phyloP scores from a whole-genome alignment of 2,329 filamentous ascomycete genomes.

The Exophiala phaeomuriformis region DNA sequence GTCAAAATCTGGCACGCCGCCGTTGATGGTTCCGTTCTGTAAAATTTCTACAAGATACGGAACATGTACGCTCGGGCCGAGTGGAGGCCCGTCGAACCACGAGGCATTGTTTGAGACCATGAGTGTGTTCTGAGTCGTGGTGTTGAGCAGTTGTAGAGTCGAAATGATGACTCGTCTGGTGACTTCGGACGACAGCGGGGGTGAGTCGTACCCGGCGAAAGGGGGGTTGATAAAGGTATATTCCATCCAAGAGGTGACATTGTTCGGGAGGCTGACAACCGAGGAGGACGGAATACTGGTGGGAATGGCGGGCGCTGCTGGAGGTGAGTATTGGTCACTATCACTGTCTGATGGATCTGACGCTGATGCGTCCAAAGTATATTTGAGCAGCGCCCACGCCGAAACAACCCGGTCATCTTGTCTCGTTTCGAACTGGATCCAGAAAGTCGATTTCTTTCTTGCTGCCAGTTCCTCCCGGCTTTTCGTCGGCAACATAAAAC shows the following conservation, averaged over 20 bases:
- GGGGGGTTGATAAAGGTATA: conserved; percentile 23
- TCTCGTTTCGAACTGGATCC: conserved; percentile 34
- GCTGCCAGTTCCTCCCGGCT: conserved; percentile 25
- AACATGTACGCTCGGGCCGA: conserved; percentile 18
- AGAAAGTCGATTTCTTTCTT: conserved; percentile 42
- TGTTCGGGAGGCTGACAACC: conserved; percentile 24
- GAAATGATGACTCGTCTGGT: conserved; percentile 46
- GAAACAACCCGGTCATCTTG: conserved; percentile 24
- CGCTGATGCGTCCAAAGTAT: conserved; percentile 7
- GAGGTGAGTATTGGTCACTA: neutral
- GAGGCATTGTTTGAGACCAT: conserved; percentile 24
- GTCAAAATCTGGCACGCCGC: conserved; percentile 34
- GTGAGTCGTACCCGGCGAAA: neutral
- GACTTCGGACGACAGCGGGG: conserved; percentile 24
- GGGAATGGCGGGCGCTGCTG: conserved; percentile 8
- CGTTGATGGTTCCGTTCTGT: conserved; percentile 30
- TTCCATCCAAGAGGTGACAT: conserved; percentile 16
- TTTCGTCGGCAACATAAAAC: conserved; percentile 50
- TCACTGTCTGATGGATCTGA: neutral
- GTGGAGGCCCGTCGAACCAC: conserved; percentile 3
- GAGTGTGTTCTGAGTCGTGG: conserved; percentile 11
- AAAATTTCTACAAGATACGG: conserved; percentile 46
- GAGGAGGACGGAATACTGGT: conserved; percentile 11
- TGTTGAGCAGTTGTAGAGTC: conserved; percentile 29
- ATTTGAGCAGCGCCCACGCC: conserved; percentile 29